A percentile compares a stretch with the other conserved stretches of the same genome.
Evolutionary conservation across 2,329 filamentous ascomycete species (phyloP).

Genomic region (Coniochaeta sp.): DNA sequence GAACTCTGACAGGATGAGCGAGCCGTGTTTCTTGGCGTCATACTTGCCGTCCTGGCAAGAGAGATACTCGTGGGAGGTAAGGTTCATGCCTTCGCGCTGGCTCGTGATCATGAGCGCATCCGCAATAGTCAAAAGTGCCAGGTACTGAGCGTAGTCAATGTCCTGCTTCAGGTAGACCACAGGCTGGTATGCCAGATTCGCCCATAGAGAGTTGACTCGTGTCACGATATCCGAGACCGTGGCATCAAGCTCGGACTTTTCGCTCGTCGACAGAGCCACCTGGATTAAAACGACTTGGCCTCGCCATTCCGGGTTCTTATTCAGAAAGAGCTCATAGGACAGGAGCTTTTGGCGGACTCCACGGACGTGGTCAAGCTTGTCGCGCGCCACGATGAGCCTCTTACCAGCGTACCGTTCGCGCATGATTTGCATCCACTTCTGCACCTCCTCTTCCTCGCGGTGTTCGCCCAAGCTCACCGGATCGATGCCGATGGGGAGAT

Average conservation of each 20-base stretch:
- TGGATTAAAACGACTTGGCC: slow-evolving; percentile 88
- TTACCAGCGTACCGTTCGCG: slow-evolving; percentile 81
- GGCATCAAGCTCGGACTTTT: slow-evolving; percentile 80
- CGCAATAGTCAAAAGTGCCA: slow-evolving; percentile 84
- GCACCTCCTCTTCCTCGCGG: slow-evolving; percentile 65
- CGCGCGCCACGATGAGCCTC: slow-evolving; percentile 82
- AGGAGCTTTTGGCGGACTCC: slow-evolving; percentile 91
- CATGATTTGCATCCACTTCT: slow-evolving; percentile 72
- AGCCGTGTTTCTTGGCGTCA: slow-evolving; percentile 68
- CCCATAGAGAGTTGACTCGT: slow-evolving; percentile 85
- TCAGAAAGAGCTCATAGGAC: slow-evolving; percentile 87
- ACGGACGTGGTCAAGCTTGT: slow-evolving; percentile 89
- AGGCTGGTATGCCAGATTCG: slow-evolving; percentile 85
- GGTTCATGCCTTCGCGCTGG: slow-evolving; percentile 93
- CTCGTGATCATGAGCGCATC: slow-evolving; percentile 93
- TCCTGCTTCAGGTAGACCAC: slow-evolving; percentile 93
- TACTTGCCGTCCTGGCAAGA: slow-evolving; percentile 82
- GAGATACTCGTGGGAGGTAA: slow-evolving; percentile 90
- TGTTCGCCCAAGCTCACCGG: slow-evolving; percentile 66
- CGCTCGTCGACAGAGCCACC: slow-evolving; percentile 83
- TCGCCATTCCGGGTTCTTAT: slow-evolving; percentile 85
- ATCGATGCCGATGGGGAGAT: slow-evolving; percentile 85
- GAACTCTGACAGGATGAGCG: slow-evolving; percentile 89
- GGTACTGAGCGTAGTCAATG: slow-evolving; percentile 84
- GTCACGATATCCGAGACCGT: slow-evolving; percentile 91